Evolutionary conservation across 805 yeast species (phyloP).

Genomic region (Candida silvicultrix): DNA sequence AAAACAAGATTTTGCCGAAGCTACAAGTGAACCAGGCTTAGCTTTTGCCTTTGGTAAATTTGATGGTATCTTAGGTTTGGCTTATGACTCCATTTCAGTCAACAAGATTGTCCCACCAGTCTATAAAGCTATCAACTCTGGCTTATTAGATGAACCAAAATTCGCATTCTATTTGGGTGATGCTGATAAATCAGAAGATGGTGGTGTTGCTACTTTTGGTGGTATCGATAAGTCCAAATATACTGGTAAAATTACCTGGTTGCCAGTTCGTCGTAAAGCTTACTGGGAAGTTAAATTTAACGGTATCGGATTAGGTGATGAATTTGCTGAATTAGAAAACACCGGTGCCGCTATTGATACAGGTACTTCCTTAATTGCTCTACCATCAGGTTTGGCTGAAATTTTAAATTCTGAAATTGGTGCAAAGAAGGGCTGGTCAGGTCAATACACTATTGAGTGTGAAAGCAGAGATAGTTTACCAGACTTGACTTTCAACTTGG

Average conservation of each 20-base stretch:
- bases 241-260: slow-evolving; percentile 84
- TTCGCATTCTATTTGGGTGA: slow-evolving; percentile 92
- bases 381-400: slow-evolving; percentile 95
- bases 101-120: slow-evolving; percentile 89
- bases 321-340: slow-evolving; percentile 72
- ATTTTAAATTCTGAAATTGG: slow-evolving; percentile 93
- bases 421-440: slow-evolving; percentile 95
- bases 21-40: slow-evolving; percentile 94
- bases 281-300: slow-evolving; percentile 98
- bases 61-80: slow-evolving; percentile 96
- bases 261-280: slow-evolving; percentile 98
- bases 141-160: slow-evolving; percentile 75
- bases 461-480: slow-evolving; percentile 78
- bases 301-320: slow-evolving; percentile 87
- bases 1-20: slow-evolving; percentile 93
- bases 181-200: slow-evolving; percentile 56
- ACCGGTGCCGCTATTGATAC: slow-evolving; percentile 98
- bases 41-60: slow-evolving; percentile 98
- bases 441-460: slow-evolving; percentile 94
- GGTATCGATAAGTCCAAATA: slow-evolving; percentile 77
- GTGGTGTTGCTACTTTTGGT: slow-evolving; percentile 94
- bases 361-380: slow-evolving; percentile 92
- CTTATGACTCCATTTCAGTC: slow-evolving; percentile 86
- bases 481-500: slow-evolving; percentile 84
- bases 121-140: slow-evolving; percentile 79